Evolutionary conservation across 1,139 yeast species (phyloP), one percentile per base, ranked within the genome.

Genomic region (Pichia inconspicua): DNA sequence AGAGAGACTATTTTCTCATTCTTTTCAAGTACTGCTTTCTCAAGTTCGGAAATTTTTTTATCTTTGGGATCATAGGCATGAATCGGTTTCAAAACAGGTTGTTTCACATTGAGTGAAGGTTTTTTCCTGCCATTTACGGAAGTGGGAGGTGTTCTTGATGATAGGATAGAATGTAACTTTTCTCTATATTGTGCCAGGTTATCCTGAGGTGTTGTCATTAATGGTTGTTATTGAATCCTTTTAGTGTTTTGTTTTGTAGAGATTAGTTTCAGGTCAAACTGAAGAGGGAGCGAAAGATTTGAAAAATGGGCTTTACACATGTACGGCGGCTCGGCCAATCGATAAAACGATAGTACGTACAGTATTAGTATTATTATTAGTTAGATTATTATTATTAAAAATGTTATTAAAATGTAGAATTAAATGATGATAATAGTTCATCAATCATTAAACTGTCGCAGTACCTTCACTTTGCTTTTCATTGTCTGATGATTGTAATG

Each of bases 401-500:
- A 39, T 14, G 25, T 11, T 25, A 39, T 22, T 12, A 22, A 25
- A 39, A 14, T 30, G 2, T 28, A 10, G 9, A 28, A 28, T 28
- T 28, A 28, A 9, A 3, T 28, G 9, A 5, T 28, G 30, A 22
- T 22, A 28, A 28, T 10, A 28, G 30, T 28, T 9, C 12, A 11
- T 10, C 12, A 10, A 28, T n/a, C 15, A 43, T 17, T 25, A 43
- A 32, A 25, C 17, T 5, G 27, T 14, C 38, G 30, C 34, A 25
- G 17, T 34, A 31, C 37, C 34, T 30, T 30, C 30, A 27, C 32
- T 39, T 19, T 27, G 22, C 43, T 57, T 56, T 45, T 53, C 51
- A 43, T 42, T 48, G 34, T 44, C 48, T 2, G 51, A 40, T 11
- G 55, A 43, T 17, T 58, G 62, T 39, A 61, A 48, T 37, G 66